These are phyloP conservation scores for Talaromyces atroroseus DNA, from an alignment of 2,329 filamentous ascomycete genomes.

Conservation along the genomic window DNA sequence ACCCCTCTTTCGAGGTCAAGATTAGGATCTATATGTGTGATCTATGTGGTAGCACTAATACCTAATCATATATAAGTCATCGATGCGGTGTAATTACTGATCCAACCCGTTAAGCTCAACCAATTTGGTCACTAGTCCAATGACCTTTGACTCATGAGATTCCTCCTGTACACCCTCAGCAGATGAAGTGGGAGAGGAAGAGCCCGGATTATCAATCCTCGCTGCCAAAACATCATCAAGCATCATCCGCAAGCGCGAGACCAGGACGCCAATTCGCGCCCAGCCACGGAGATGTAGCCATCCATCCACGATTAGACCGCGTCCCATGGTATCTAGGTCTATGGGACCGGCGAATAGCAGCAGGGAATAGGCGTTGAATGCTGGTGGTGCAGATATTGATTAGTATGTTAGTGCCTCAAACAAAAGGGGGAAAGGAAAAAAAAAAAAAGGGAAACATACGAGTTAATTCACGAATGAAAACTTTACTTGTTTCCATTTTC, in stretches of 20 bases:
- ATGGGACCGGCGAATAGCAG: slow-evolving; percentile 84
- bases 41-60: no score
- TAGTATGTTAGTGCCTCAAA: background rate
- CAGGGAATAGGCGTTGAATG: slow-evolving; percentile 83
- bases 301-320: slow-evolving; percentile 83
- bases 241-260: slow-evolving; percentile 76
- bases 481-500: slow-evolving; percentile 85
- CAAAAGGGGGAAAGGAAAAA: background rate
- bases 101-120: slow-evolving; percentile 89
- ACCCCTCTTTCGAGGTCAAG: no score
- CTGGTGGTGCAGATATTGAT: slow-evolving; percentile 14
- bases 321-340: slow-evolving; percentile 76
- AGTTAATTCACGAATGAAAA: slow-evolving; percentile 86
- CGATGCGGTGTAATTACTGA: slow-evolving; percentile 26
- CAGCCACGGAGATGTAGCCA: slow-evolving; percentile 85
- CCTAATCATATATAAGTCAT: background rate
- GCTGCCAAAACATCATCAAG: slow-evolving; percentile 76
- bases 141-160: slow-evolving; percentile 46
- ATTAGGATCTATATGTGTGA: background rate
- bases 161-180: slow-evolving; percentile 12
- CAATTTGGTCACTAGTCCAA: slow-evolving; percentile 70
- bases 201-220: slow-evolving; percentile 67
- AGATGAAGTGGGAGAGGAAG: background rate
- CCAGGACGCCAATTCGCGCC: slow-evolving; percentile 88
- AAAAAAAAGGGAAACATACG: slow-evolving; percentile 51